Evolutionary conservation across 176 grass and related monocot genomes (phyloP).

Genomic region (Puya raimondii): DNA sequence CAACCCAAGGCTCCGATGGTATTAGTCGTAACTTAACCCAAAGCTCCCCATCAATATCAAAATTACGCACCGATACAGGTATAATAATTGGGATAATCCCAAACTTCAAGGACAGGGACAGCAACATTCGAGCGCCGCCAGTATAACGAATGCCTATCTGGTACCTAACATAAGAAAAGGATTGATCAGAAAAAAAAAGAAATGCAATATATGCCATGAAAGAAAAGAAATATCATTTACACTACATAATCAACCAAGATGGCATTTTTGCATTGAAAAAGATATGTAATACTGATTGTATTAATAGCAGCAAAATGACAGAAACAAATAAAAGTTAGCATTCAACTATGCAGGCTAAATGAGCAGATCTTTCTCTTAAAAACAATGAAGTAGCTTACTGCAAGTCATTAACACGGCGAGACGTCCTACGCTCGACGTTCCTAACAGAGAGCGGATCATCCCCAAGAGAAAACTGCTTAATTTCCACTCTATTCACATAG

Average conservation of each 20-base stretch:
- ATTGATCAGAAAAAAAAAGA: not conserved
- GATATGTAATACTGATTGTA: not conserved
- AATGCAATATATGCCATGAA: not conserved
- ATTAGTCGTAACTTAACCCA: slow-evolving; percentile 93
- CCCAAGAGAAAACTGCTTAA: slow-evolving; percentile 90
- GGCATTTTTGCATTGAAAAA: not conserved
- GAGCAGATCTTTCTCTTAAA: no score
- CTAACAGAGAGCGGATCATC: slow-evolving; percentile 82
- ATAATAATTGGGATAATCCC: slow-evolving; percentile 53
- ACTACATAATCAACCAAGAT: not conserved
- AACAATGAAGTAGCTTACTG: slow-evolving; percentile 40
- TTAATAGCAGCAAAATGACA: not conserved
- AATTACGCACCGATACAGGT: slow-evolving; percentile 86
- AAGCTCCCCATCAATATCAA: slow-evolving; percentile 91
- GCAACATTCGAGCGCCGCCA: slow-evolving; percentile 75
- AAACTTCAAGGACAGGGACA: slow-evolving; percentile 81
- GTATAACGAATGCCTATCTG: slow-evolving; percentile 94
- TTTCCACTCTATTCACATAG: slow-evolving; percentile 89
- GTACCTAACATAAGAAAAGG: slow-evolving; percentile 43
- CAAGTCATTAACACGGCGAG: slow-evolving; percentile 68
- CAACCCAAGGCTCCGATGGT: slow-evolving; percentile 86
- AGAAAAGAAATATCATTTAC: no score
- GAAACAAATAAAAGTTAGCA: not conserved
- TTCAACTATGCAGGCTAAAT: no score
- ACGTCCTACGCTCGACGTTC: slow-evolving; percentile 86